phyloP scores from a whole-genome alignment of 306 rosid species.

The Sphenostylis stenocarpa region DNA sequence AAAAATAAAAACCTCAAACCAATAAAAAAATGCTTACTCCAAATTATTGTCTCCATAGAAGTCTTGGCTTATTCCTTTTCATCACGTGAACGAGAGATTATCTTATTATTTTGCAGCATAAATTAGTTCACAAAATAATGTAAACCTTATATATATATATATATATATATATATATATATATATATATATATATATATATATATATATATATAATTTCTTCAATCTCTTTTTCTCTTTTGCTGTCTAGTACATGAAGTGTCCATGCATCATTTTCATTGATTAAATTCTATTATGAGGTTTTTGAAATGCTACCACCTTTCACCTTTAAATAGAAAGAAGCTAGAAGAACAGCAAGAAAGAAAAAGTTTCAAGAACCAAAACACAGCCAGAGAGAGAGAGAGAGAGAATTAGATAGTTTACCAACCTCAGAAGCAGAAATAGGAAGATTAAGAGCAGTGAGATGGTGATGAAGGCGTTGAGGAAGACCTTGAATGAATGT shows the following conservation, averaged over 20 bases:
- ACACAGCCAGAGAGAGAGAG: neutral
- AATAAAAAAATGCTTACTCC: neutral
- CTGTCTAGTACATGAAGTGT: neutral
- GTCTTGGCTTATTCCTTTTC: neutral
- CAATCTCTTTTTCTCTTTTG: no score
- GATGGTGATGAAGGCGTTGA: constrained; percentile 32
- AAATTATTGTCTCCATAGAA: neutral
- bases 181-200: no score
- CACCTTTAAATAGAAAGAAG: neutral
- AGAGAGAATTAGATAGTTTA: neutral
- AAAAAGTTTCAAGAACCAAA: neutral
- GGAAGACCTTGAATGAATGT: constrained; percentile 36
- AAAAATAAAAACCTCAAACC: no score
- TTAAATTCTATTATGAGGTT: neutral
- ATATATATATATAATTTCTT: no score
- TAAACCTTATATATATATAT: no score
- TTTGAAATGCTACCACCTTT: neutral
- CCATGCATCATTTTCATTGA: neutral
- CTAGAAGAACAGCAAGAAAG: neutral
- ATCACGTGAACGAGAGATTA: neutral
- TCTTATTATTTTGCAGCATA: neutral
- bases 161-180: no score
- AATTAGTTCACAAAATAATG: neutral
- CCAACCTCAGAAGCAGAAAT: constrained; percentile 71
- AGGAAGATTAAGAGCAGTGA: constrained; percentile 38